Evolutionary conservation across 768 basidiomycete genomes (phyloP), one percentile per base, ranked within the genome.

Genomic region (Lactarius vividus): DNA sequence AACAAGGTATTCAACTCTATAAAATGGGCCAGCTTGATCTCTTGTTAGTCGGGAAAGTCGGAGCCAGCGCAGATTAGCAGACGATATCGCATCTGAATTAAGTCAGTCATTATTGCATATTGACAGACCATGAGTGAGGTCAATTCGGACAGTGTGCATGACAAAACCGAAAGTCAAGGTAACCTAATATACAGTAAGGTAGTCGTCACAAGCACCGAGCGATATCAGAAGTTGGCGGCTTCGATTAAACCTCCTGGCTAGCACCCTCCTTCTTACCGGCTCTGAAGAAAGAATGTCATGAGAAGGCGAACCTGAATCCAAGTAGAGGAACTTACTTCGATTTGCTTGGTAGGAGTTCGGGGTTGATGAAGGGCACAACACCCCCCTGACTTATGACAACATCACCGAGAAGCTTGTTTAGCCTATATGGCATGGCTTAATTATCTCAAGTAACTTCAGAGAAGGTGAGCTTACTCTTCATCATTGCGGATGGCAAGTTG

Each of bases 381-480:
- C 95, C 95, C 78, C 95, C 95, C 75, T 96, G 93, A 44, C 92
- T 94, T 80, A 96, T 96, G 77, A 94, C 88, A 71, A 96, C 95
- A 71, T 88, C 81, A 23, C 88, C 89, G 52, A 91, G 84, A 54
- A 91, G 81, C 74, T 81, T 84, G 75, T 87, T 87, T 74, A 91
- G 77, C 72, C 87, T 89, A 57, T 31, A n/a, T 9, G 16, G 5
- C 26, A 62, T 18, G 49, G n/a, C 29, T 28, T 16, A 61, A 18
- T 40, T 15, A 18, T 40, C 16, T 40, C 3, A 18, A 18, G 16
- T 5, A 8, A 40, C 18, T 16, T 40, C 40, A 40, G 16, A 40
- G 7, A 40, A 40, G 40, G 40, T 6, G 46, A 31, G 74, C 81
- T 66, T 69, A 88, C 88, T 92, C 94, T 79, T 96, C 94, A 70